These are phyloP conservation scores for Phytophthora foliorum DNA, from an alignment of 352 stramenopile species.

Conservation along the genomic window DNA sequence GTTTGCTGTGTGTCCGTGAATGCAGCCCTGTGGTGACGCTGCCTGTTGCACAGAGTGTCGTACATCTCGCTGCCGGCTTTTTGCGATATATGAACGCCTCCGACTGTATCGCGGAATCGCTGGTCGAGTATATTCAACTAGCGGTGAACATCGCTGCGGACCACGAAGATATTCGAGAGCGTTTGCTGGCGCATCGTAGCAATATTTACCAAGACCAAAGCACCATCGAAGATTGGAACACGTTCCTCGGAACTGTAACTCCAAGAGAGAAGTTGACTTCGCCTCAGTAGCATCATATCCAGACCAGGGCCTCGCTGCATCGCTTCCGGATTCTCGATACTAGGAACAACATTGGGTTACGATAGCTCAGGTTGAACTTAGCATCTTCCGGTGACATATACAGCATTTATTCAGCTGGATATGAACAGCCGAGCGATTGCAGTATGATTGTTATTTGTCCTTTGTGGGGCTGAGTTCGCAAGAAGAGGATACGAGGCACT, in stretches of 20 bases:
- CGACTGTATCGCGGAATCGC: constrained; percentile 46
- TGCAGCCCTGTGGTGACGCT: constrained; percentile 68
- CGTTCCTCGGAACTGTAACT: constrained; percentile 36
- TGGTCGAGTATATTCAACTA: constrained; percentile 53
- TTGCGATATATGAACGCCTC: constrained; percentile 63
- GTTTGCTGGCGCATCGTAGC: constrained; percentile 29
- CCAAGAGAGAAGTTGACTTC: neutral
- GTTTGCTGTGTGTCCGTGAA: neutral
- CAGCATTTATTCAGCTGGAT: too few species aligned
- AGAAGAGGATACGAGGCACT: too few species aligned
- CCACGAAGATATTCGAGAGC: constrained; percentile 20
- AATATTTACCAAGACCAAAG: constrained; percentile 41
- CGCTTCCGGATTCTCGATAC: too few species aligned
- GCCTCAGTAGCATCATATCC: neutral
- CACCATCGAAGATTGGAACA: constrained; percentile 49
- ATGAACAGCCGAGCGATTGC: too few species aligned
- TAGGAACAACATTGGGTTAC: too few species aligned
- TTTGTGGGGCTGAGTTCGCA: too few species aligned
- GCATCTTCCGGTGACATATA: too few species aligned
- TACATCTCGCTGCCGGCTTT: constrained; percentile 70
- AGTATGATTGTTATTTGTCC: too few species aligned
- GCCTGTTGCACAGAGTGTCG: constrained; percentile 57
- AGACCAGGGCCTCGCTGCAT: neutral
- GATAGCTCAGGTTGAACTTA: too few species aligned
- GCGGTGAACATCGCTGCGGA: constrained; percentile 49